phyloP scores from a whole-genome alignment of 1,284 basidiomycete species.

The Xerocomus tenax region DNA sequence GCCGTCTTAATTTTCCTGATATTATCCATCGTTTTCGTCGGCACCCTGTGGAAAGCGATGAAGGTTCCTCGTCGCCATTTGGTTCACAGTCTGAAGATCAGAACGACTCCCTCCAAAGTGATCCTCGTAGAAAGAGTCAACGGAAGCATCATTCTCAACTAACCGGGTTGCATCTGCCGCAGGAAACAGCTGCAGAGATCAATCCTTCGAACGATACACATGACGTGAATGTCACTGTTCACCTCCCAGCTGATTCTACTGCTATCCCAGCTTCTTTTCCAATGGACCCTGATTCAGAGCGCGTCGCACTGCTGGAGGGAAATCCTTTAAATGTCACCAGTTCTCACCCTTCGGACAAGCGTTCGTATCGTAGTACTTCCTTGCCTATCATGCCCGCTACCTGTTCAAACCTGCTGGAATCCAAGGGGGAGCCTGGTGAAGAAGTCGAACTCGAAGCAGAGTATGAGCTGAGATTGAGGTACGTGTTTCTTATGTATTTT shows the following conservation, averaged over 20 bases:
- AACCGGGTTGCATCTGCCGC: conserved; percentile 13
- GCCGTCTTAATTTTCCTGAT: conserved; percentile 35
- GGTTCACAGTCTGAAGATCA: conserved; percentile 44
- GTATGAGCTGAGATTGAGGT: conserved; percentile 57
- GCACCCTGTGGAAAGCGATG: conserved; percentile 37
- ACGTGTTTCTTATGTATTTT: conserved; percentile 21
- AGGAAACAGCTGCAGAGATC: conserved; percentile 12
- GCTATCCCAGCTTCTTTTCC: not conserved
- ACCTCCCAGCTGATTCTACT: conserved; percentile 5
- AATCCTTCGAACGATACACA: conserved; percentile 4
- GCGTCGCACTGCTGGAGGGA: not conserved
- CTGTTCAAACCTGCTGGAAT: conserved; percentile 24
- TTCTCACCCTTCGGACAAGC: conserved; percentile 15
- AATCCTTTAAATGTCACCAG: not conserved
- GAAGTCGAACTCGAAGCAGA: conserved; percentile 40
- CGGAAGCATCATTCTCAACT: conserved; percentile 6
- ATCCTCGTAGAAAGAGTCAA: conserved; percentile 7
- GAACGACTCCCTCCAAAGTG: conserved; percentile 29
- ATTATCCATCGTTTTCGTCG: conserved; percentile 34
- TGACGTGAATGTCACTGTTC: not conserved
- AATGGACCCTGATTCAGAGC: conserved; percentile 7
- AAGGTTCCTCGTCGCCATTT: conserved; percentile 38
- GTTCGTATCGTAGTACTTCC: conserved; percentile 24
- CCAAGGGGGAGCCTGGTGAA: conserved; percentile 40
- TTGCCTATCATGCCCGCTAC: conserved; percentile 8